Base-by-base conservation (phyloP, 2,329 filamentous ascomycete genomes). In the Fusarium tupiense region DNA sequence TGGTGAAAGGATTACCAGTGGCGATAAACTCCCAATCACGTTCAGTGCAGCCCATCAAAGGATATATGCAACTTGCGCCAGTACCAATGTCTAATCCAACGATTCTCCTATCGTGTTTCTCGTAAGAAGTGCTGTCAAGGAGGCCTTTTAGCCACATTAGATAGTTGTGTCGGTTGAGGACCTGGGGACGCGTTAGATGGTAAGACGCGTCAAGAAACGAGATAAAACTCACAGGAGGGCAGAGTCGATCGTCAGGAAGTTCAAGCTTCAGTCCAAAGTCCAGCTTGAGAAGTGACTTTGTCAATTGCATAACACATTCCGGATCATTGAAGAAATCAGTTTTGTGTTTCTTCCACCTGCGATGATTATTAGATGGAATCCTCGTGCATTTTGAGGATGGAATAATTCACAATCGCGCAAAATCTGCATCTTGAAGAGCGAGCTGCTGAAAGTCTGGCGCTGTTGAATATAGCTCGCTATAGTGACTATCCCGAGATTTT, bases 61-160 rank as follows among this genome's bases (percentile, higher is more conserved):
- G 93, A 80, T 98, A 99, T 76, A 99, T 97, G 77, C 92, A 92
- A 76, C 94, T 97, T 22, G 96, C 94, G 5, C 96, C 96, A 2
- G 95, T 97, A 46, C 96, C 96, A 71, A 98, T 92, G 75, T 98
- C 95, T 5, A 98, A 83, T 0, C 96, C 95, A 1, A 88, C 81
- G 5, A 94, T 85, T 47, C 86, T 83, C n/a, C 88, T 84, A 2
- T 79, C 80, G 5, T 81, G 79, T 6, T 81, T 78, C 6, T 87
- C 83, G 74, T 90, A 92, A 1, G 84, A 85, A 0, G 91, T 92
- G 2, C 90, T 91, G 78, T 97, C 94, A 12, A 98, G 80, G 0
- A 99, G 88, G 7, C 88, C 87, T 78, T 97, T 94, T 3, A 98
- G 85, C 95, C 95, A 98, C 14, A 95, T 85, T 26, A 98, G 90